Base-by-base conservation (phyloP, 495 filamentous ascomycete genomes). In the Talaromyces proteolyticus region DNA sequence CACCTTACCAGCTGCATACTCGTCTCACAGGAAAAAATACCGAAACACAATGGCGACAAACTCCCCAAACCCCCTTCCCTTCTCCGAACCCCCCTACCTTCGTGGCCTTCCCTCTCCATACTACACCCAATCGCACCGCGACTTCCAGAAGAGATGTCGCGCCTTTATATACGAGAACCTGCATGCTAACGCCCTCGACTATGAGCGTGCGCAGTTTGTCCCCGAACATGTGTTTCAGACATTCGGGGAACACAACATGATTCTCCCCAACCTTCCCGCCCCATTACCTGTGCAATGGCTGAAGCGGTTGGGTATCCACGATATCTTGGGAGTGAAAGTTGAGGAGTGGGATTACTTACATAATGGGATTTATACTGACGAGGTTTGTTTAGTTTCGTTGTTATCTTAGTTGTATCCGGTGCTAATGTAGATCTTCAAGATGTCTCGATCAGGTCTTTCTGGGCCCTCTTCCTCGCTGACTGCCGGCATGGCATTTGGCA, bases 291-390 rank as follows among this genome's bases (percentile, higher is more conserved):
- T 86, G 14, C 69, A 71, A 37, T 85, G 82, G 82, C 68, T 87
- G 39, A 82, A 84, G 59, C 71, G 69, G 4, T 53, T 85, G 22
- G 84, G 82, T 2, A 80, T 90, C 42, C 64, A 80, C 47, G 76
- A 84, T 49, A 75, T 89, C 11, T 66, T 82, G 1, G 84, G 82
- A n/a, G 71, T 88, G 19, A 81, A 80, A 53, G 81, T 89, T 5
- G 85, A 88, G 56, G 84, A 89, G 8, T 89, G 82, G 66, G 86
- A 88, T 55, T 86, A 86, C 54, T 63, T 88, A 21, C 84, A 89
- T 52, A 80, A 76, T 2, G 66, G 81, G 46, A 88, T 91, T 40
- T 88, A 82, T 53, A 56, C 53, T 11, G 86, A 91, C 50, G 86
- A 88, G 70, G 70, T 77, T 36, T 49, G 56, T 47, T 25, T 21